Evolutionary conservation across 2,329 filamentous ascomycete species (phyloP).

Genomic region (Trichoderma brevicompactum): DNA sequence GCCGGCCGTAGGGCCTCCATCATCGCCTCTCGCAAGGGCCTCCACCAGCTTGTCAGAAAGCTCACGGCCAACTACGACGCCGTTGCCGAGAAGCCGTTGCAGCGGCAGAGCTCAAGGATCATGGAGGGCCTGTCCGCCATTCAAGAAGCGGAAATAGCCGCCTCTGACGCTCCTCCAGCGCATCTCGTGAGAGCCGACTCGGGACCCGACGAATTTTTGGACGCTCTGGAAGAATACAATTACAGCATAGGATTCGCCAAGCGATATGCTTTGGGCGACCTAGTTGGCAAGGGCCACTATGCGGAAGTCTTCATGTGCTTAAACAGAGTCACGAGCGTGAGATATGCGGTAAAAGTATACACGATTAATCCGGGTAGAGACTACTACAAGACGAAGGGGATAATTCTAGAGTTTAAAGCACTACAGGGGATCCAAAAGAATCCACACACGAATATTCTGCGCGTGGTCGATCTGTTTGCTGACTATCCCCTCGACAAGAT

Average conservation of each 20-base stretch:
- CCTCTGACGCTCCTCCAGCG: not conserved
- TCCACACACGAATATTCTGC: slow-evolving; percentile 3
- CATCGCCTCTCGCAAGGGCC: slow-evolving; percentile 16
- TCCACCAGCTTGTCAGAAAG: slow-evolving; percentile 16
- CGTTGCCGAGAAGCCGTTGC: slow-evolving; percentile 6
- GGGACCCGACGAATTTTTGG: not conserved
- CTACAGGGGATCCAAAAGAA: not conserved
- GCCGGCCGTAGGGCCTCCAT: slow-evolving; percentile 13
- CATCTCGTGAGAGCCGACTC: not conserved
- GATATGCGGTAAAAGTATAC: slow-evolving; percentile 83
- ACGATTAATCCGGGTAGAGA: not conserved
- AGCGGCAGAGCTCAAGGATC: slow-evolving; percentile 9
- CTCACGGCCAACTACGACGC: slow-evolving; percentile 18
- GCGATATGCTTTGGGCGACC: slow-evolving; percentile 70
- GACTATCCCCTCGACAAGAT: slow-evolving; percentile 72
- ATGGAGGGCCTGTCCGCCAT: not conserved
- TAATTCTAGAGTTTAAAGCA: not conserved
- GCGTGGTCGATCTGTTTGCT: not conserved
- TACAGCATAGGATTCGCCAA: slow-evolving; percentile 1
- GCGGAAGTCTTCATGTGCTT: slow-evolving; percentile 77
- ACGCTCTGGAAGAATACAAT: not conserved
- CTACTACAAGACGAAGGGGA: not conserved
- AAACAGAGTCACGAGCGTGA: slow-evolving; percentile 74
- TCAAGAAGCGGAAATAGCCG: not conserved
- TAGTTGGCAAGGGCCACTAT: slow-evolving; percentile 85